A percentile compares a stretch with the other conserved stretches of the same genome.
Evolutionary conservation across 345 rosid genomes (phyloP).

Genomic region (Linum lewisii): DNA sequence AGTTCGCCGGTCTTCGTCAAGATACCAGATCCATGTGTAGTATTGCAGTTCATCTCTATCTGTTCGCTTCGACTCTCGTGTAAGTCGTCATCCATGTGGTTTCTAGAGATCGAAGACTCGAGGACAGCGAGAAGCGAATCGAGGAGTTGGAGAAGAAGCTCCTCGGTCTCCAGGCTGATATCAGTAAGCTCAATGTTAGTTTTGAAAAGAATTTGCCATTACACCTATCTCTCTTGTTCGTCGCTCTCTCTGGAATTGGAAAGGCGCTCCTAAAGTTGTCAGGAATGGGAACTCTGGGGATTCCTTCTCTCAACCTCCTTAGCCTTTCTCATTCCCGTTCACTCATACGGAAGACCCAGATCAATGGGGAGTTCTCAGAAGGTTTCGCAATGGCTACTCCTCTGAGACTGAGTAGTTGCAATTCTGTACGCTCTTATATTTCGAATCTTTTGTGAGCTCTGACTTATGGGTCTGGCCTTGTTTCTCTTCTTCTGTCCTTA

Average conservation of each 20-base stretch:
- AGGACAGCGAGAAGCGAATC: too few relatives aligned
- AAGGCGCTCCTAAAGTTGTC: background rate
- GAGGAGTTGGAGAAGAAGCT: too few relatives aligned
- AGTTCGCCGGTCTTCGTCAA: too few relatives aligned
- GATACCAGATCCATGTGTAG: too few relatives aligned
- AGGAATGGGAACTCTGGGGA: constrained; percentile 34
- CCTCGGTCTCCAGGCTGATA: too few relatives aligned
- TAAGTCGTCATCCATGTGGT: too few relatives aligned
- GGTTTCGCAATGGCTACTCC: constrained; percentile 14
- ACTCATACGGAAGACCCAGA: constrained; percentile 10
- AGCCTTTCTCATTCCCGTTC: constrained; percentile 10
- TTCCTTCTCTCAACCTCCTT: constrained; percentile 27
- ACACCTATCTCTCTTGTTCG: background rate
- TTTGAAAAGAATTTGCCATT: too few relatives aligned
- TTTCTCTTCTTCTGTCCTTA: too few relatives aligned
- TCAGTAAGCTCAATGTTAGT: too few relatives aligned
- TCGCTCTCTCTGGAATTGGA: background rate
- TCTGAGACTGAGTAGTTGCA: constrained; percentile 13
- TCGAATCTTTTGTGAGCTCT: constrained; percentile 8
- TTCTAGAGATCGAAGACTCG: too few relatives aligned
- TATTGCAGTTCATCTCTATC: too few relatives aligned
- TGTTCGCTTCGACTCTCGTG: too few relatives aligned
- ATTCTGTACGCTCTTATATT: constrained; percentile 17
- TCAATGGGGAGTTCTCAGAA: constrained; percentile 11
- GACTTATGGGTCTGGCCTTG: background rate